phyloP scores from a whole-genome alignment of 495 filamentous ascomycete genomes.

The Monascus purpureus region DNA sequence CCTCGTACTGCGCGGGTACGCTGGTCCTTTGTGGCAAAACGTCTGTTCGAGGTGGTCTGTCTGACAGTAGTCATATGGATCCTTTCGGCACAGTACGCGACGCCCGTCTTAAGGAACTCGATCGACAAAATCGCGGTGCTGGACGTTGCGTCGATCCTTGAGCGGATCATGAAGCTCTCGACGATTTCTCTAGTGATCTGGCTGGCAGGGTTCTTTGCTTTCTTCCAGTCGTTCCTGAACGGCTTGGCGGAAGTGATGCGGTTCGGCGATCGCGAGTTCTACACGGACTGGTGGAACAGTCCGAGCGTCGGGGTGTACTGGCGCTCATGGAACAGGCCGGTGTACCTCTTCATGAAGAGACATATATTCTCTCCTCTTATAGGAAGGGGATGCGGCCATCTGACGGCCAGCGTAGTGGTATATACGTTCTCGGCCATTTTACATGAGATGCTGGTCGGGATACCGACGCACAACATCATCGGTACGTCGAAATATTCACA shows the following conservation, averaged over 20 bases:
- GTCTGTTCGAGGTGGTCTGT: constrained; percentile 58
- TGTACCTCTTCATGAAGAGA: constrained; percentile 87
- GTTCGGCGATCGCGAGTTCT: constrained; percentile 90
- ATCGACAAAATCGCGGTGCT: constrained; percentile 73
- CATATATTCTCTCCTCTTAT: constrained; percentile 82
- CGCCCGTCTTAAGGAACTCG: constrained; percentile 77
- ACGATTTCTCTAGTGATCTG: constrained; percentile 90
- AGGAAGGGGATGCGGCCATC: constrained; percentile 59
- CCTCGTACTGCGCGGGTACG: constrained; percentile 65
- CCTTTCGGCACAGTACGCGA: constrained; percentile 79
- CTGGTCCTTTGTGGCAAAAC: constrained; percentile 75
- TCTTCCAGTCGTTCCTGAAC: constrained; percentile 85
- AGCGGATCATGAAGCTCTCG: constrained; percentile 85
- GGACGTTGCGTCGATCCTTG: constrained; percentile 66
- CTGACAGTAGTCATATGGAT: constrained; percentile 87
- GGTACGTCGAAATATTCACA: constrained; percentile 38
- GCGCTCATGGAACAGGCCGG: constrained; percentile 94
- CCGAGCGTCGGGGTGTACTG: constrained; percentile 77
- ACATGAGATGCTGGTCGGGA: constrained; percentile 84
- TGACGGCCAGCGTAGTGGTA: constrained; percentile 56
- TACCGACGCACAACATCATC: constrained; percentile 91
- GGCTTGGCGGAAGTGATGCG: constrained; percentile 78
- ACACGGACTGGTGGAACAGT: constrained; percentile 96
- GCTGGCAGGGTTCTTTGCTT: constrained; percentile 91
- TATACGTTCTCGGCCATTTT: constrained; percentile 77